A percentile compares a stretch with the other conserved stretches of the same genome.
phyloP scores from a whole-genome alignment of 345 rosid species.

The Nephelium lappaceum region DNA sequence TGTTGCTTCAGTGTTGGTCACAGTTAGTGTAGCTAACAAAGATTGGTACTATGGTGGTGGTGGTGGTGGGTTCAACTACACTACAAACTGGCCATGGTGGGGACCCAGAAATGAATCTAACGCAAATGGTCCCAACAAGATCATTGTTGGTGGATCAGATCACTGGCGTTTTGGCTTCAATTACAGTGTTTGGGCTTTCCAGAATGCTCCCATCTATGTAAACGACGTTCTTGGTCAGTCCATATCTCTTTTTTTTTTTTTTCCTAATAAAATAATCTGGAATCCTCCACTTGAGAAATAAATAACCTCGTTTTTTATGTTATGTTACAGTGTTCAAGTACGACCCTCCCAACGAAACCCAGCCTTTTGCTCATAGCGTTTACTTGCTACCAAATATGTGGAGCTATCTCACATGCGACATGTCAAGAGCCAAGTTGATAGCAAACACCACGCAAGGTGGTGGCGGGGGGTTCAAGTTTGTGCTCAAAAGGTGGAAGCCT shows the following conservation, averaged over 20 bases:
- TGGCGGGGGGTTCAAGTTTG: slow-evolving; percentile 65
- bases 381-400: slow-evolving; percentile 55
- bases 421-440: slow-evolving; percentile 50
- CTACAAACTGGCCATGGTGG: slow-evolving; percentile 17
- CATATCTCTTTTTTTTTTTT: no score
- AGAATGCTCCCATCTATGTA: slow-evolving; percentile 56
- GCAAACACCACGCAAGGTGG: slow-evolving; percentile 56
- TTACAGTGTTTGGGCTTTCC: slow-evolving; percentile 58
- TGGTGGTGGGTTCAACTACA: slow-evolving; percentile 28
- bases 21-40: slow-evolving; percentile 22
- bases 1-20: slow-evolving; percentile 19
- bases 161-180: slow-evolving; percentile 66
- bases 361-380: slow-evolving; percentile 55
- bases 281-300: no score
- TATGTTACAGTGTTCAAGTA: slow-evolving; percentile 65
- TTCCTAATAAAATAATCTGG: no score
- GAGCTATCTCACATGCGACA: slow-evolving; percentile 57
- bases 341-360: slow-evolving; percentile 54
- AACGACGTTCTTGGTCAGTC: slow-evolving; percentile 64
- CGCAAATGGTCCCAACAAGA: slow-evolving; percentile 36
- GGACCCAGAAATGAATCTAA: slow-evolving; percentile 14
- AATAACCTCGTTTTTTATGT: no score
- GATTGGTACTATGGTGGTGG: slow-evolving; percentile 30
- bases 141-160: slow-evolving; percentile 63
- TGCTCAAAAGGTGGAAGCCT: slow-evolving; percentile 42